Evolutionary conservation across 148 eudicot species (phyloP).

Genomic region (Rhododendron kiyosumense): DNA sequence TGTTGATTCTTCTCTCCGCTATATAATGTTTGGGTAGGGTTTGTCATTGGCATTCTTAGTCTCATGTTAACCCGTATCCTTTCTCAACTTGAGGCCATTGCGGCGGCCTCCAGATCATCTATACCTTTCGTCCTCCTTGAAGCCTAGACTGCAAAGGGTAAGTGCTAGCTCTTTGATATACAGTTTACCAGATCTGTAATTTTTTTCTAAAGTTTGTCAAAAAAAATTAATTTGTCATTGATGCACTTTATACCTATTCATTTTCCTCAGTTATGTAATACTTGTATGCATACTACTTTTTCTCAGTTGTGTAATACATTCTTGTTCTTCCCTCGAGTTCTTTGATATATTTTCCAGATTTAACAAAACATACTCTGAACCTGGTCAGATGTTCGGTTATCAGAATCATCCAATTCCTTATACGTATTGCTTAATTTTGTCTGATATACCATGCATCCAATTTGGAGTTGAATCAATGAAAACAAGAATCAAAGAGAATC

Average conservation of each 20-base stretch:
- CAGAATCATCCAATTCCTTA: background rate
- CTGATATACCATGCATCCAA: background rate
- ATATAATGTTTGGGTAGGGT: background rate
- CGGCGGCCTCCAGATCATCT: background rate
- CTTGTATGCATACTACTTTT: background rate
- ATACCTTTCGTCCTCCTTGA: background rate
- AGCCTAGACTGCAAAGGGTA: background rate
- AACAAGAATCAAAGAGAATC: background rate
- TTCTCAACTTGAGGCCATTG: background rate
- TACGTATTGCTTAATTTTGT: background rate
- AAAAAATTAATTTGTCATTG: background rate
- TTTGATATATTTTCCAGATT: background rate
- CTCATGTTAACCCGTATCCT: background rate
- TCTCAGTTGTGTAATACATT: background rate
- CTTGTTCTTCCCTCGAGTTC: background rate
- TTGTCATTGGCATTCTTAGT: background rate
- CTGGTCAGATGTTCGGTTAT: background rate
- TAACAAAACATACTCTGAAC: background rate
- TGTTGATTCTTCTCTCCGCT: background rate
- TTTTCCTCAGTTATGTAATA: background rate
- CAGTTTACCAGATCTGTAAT: background rate
- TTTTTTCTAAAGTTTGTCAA: background rate
- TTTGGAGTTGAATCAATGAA: background rate
- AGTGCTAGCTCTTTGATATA: background rate
- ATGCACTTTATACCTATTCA: background rate